Base-by-base conservation (phyloP, 2,329 filamentous ascomycete genomes). In the Scedosporium dehoogii region DNA sequence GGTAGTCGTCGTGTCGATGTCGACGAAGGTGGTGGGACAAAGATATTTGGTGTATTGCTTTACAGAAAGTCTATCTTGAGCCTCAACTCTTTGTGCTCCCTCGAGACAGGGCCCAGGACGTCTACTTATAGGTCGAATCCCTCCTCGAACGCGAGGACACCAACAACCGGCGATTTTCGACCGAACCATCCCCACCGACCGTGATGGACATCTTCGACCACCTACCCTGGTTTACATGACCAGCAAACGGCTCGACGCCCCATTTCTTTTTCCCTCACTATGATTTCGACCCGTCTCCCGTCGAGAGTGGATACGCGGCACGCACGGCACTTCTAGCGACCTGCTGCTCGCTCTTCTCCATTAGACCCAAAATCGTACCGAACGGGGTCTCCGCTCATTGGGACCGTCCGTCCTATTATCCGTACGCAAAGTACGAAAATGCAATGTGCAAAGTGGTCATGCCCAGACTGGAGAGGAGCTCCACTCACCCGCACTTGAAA, bases 361-460 rank as follows among this genome's bases (percentile, higher is more conserved):
- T 55, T 27, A 55, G 51, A 55, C 51, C 51, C 51, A 55, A 55
- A 14, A 14, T 55, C 23, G 51, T 55, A 55, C 51, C 51, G 51
- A 55, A 27, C 23, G 21, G 33, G 51, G 51, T 21, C 23, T 55
- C 51, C 51, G 23, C 51, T 55, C 51, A 55, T 55, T 55, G 51
- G 23, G 51, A 55, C 51, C 51, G 51, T 6, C 51, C 51, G 51
- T 55, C 51, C 51, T 55, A 55, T 55, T 55, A 55, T 55, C 51
- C 51, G 51, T 23, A 55, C 33, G 33, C 33, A 38, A 38, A 38
- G 33, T 12, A 38, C 33, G 33, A 38, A 38, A 38, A 38, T 38
- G 33, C 33, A 38, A 38, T 12, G 23, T 23, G 4, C 51, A 55
- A 55, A 27, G 21, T 25, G n/a, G 51, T 27, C 23, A 21, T 55